Base-by-base conservation (phyloP, 805 yeast species). In the Pichia gijzeniarum region DNA sequence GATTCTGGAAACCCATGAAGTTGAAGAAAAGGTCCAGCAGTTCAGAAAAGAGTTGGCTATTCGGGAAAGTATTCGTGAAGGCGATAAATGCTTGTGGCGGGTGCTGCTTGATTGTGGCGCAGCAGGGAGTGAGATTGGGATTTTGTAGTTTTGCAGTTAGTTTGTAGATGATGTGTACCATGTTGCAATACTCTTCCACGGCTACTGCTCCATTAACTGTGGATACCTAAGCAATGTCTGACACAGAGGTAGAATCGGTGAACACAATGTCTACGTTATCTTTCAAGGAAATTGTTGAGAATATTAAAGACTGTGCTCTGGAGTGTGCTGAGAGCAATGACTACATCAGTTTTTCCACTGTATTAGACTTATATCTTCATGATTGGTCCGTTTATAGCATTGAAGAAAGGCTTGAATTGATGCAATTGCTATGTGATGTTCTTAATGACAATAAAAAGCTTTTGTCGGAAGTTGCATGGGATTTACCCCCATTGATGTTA, bases 401-500 rank as follows among this genome's bases (percentile, higher is more conserved):
- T 35, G 74, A 67, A 0, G 86, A 85, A 43, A 74, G 77, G 44
- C 68, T 65, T 2, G 45, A 52, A 41, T 58, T 85, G n/a, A 61
- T 88, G 39, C 63, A 58, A 0, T 63, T 67, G 3, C 52, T 89
- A 13, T 53, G 63, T 10, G 67, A 64, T 0, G 65, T 79, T 0
- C 61, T 87, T 28, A 55, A 57, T 10, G 62, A 58, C 0, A 61
- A 83, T 57, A 68, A 71, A 16, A 72, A 71, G 10, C 62, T 87
- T 27, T 68, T 80, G 0, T 70, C 73, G 37, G 84, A 82, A 53
- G 78, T 89, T 49, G 95, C 95, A 2, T 90, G 97, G 97, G 97
- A 90, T 61, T 59, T 90, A n/a, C 96, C 96, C 1, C 73, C 72
- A 28, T 63, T 85, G 41, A 53, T 90, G 6, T 56, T 87, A 38